phyloP scores from a whole-genome alignment of 768 basidiomycete genomes.

The Austroboletus eburneus region DNA sequence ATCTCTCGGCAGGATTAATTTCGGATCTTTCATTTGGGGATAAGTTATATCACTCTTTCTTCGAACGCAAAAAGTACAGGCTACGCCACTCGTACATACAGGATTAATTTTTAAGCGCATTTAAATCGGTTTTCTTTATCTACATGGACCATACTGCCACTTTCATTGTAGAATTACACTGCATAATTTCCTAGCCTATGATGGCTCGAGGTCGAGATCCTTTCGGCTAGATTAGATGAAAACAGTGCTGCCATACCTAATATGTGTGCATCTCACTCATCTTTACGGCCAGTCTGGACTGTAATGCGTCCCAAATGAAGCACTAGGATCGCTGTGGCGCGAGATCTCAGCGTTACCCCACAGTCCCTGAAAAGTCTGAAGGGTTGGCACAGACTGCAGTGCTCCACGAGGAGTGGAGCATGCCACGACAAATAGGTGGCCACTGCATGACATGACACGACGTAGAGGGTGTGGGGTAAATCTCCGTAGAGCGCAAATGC shows the following conservation, averaged over 20 bases:
- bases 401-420: slow-evolving; percentile 20
- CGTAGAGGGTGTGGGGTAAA: slow-evolving; percentile 18
- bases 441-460: too few species aligned
- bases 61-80: slow-evolving; percentile 19
- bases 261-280: slow-evolving; percentile 3
- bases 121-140: slow-evolving; percentile 14
- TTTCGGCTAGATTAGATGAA: slow-evolving; percentile 10
- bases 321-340: slow-evolving; percentile 12
- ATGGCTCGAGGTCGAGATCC: slow-evolving; percentile 8
- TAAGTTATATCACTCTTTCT: slow-evolving; percentile 27
- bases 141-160: background rate
- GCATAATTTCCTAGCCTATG: slow-evolving; percentile 2
- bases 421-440: slow-evolving; percentile 1
- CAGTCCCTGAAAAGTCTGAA: slow-evolving; percentile 10
- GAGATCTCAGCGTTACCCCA: slow-evolving; percentile 23
- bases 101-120: slow-evolving; percentile 13
- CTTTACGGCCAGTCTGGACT: background rate
- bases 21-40: slow-evolving; percentile 13
- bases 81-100: slow-evolving; percentile 14
- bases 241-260: slow-evolving; percentile 8
- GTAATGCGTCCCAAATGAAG: slow-evolving; percentile 1
- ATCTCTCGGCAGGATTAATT: slow-evolving; percentile 24
- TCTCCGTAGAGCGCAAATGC: slow-evolving; percentile 6
- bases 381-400: background rate
- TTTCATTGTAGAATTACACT: slow-evolving; percentile 8